A percentile compares a stretch with the other conserved stretches of the same genome.
phyloP scores from a whole-genome alignment of 2,329 filamentous ascomycete species.

The Diaporthe sp. region DNA sequence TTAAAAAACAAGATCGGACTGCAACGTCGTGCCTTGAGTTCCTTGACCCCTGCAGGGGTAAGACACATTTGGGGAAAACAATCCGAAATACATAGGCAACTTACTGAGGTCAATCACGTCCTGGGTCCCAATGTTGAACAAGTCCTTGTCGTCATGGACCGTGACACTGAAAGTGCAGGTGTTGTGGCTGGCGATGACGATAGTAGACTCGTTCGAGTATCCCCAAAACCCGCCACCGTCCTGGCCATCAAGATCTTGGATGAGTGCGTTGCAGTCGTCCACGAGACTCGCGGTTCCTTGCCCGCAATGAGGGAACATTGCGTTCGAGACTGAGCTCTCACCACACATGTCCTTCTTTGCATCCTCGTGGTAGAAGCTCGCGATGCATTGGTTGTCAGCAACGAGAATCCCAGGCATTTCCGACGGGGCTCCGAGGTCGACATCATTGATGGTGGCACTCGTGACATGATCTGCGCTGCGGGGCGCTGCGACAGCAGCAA shows the following conservation, averaged over 20 bases:
- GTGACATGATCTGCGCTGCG: neutral
- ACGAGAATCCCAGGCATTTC: neutral
- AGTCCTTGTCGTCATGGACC: neutral
- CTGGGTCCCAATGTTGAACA: neutral
- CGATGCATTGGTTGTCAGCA: neutral
- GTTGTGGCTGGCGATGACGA: slow-evolving; percentile 3
- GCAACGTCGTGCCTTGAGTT: neutral
- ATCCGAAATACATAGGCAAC: neutral
- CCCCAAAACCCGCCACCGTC: neutral
- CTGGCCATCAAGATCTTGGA: neutral
- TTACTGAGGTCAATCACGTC: slow-evolving; percentile 1
- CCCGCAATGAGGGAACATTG: neutral
- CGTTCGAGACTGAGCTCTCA: neutral
- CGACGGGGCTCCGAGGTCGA: neutral
- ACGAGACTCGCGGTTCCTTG: neutral
- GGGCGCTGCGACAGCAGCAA: neutral
- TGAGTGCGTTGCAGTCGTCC: neutral
- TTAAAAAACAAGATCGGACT: neutral
- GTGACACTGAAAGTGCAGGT: slow-evolving; percentile 8
- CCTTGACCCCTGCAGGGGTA: neutral
- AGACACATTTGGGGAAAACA: neutral
- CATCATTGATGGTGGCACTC: neutral
- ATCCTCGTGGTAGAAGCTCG: neutral
- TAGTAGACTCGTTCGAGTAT: no score
- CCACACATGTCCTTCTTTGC: neutral